phyloP scores from a whole-genome alignment of 2,329 filamentous ascomycete genomes.

The Hypoxylon sp. region DNA sequence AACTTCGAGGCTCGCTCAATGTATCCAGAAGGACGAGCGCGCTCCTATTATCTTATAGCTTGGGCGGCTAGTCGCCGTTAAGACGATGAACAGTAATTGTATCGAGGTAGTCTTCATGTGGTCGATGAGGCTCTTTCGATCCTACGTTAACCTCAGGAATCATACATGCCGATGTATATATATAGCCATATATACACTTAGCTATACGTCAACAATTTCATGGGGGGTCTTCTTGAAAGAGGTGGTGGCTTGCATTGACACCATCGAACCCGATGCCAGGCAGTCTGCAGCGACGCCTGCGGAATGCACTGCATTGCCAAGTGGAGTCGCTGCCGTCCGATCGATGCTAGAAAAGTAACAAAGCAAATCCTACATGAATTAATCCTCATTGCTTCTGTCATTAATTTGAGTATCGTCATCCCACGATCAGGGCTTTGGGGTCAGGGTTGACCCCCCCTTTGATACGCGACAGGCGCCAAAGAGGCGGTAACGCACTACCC shows the following conservation, averaged over 20 bases:
- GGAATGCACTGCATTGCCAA: conserved; percentile 42
- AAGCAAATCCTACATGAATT: conserved; percentile 27
- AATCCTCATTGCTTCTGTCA: conserved; percentile 6
- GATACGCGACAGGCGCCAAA: conserved; percentile 12
- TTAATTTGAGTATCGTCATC: not conserved
- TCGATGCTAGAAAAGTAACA: conserved; percentile 33
- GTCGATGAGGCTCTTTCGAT: conserved; percentile 43
- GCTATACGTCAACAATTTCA: conserved; percentile 11
- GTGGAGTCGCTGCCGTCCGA: conserved; percentile 39
- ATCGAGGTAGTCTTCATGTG: conserved; percentile 11
- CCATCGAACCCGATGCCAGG: conserved; percentile 37
- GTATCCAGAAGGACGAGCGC: conserved; percentile 8
- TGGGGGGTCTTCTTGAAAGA: conserved; percentile 23
- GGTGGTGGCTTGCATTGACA: conserved; percentile 40
- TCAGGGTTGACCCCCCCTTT: conserved; percentile 8
- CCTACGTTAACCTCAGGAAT: conserved; percentile 29
- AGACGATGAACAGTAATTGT: not conserved
- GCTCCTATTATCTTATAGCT: conserved; percentile 5
- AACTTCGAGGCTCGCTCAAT: conserved; percentile 7
- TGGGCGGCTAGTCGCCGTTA: not conserved
- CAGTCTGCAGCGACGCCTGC: conserved; percentile 41
- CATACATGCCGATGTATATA: conserved; percentile 12
- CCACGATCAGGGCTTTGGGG: conserved; percentile 1
- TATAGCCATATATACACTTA: conserved; percentile 1
- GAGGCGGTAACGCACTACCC: conserved; percentile 10